Evolutionary conservation across 2,329 filamentous ascomycete species (phyloP).

Genomic region (Decorospora gaudefroyi): DNA sequence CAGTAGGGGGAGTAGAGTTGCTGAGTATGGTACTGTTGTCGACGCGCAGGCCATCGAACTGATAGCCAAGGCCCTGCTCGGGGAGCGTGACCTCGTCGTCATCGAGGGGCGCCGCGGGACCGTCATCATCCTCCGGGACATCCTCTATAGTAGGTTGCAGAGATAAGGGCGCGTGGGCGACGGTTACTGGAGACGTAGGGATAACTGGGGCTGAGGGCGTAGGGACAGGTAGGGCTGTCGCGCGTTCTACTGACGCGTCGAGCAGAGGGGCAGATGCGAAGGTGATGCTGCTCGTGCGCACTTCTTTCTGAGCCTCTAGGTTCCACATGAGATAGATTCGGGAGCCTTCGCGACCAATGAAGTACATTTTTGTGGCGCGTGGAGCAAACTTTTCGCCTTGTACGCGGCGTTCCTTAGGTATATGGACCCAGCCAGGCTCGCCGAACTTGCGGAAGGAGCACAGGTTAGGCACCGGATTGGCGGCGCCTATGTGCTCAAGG

Average conservation of each 20-base stretch:
- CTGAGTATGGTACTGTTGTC: not conserved
- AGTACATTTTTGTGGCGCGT: not conserved
- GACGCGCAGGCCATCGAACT: not conserved
- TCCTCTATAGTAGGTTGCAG: not conserved
- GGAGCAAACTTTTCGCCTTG: constrained; percentile 1
- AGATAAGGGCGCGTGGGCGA: not conserved
- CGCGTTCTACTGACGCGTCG: not conserved
- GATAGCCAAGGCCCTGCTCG: not conserved
- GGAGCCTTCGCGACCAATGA: not conserved
- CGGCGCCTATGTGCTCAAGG: constrained; percentile 1
- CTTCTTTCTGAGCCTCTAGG: not conserved
- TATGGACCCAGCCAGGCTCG: constrained; percentile 1
- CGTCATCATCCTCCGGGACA: not conserved
- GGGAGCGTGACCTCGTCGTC: not conserved
- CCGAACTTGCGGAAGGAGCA: constrained; percentile 1
- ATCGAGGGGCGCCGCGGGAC: not conserved
- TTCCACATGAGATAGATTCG: not conserved
- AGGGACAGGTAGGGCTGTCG: not conserved
- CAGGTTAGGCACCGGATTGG: not conserved
- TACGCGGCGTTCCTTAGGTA: constrained; percentile 3
- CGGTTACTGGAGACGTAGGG: not conserved
- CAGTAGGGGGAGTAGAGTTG: constrained; percentile 1
- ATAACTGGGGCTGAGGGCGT: no score
- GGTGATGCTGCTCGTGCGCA: not conserved
- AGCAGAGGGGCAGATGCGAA: constrained; percentile 1